Base-by-base conservation (phyloP, 2,329 filamentous ascomycete genomes). In the Moelleriella libera region DNA sequence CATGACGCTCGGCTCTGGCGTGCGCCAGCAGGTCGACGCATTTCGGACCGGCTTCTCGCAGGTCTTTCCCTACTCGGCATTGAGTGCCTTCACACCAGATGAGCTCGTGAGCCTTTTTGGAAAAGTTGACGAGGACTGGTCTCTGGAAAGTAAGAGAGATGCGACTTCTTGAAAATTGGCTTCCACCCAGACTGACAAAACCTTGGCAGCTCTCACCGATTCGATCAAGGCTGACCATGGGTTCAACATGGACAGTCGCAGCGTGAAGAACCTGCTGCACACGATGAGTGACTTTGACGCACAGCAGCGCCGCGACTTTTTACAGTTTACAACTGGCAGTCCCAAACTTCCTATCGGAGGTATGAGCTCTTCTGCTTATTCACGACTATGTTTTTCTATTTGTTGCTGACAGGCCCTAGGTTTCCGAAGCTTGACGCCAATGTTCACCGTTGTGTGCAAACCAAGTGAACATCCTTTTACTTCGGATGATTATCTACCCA, bases 381-480 rank as follows among this genome's bases (percentile, higher is more conserved):
- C 21, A 21, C 21, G 21, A 21, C 21, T 3, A 21, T 21, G 21
- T 21, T 21, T 21, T 21, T 21, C 21, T 21, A 21, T 3, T 21
- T 21, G 21, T 3, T 3, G 21, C 21, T 21, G 21, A 21, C 21
- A 21, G 21, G 21, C 3, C 21, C 32, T 44, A 96, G 89, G 92
- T 50, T 98, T 98, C 77, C 95, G 94, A 70, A 86, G 83, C 63
- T 78, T 98, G 52, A 97, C 88, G 2, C 92, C 92, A 21, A 96
- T 97, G 83, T 97, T 98, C 63, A 98, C 92, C 3, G 92, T 98
- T 52, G 92, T 98, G 42, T 97, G 92, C 75, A 96, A 96, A 66
- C 90, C 90, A n/a, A 94, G 87, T 64, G 92, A 98, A 61, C 81
- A 88, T 12, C 92, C 92, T 2, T 92, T 89, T 63, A 84, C 83